Base-by-base conservation (phyloP, 768 basidiomycete species). In the Rhodotorula babjevae region DNA sequence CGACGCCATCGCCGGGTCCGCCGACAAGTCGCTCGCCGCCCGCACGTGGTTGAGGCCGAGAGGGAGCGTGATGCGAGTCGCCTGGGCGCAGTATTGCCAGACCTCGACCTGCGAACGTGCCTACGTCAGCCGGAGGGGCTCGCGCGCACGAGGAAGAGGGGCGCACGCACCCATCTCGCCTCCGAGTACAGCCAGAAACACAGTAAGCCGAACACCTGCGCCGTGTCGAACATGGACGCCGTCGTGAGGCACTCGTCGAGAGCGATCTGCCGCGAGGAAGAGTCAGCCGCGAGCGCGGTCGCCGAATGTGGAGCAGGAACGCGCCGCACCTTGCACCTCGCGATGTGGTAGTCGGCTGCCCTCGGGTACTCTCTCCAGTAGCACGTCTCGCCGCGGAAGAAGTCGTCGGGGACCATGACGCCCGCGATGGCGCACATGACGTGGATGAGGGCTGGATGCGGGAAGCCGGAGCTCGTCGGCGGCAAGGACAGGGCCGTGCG, bases 41-140 rank as follows among this genome's bases (percentile, higher is more conserved):
- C 73, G 70, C 15, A 78, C 55, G 63, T 78, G 76, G 44, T 78
- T 76, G 0, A 78, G 60, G 7, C 77, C 77, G 31, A 78, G 69
- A 0, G 76, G 76, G 11, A 69, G 73, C 14, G 62, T 31, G 29
- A 78, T 68, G 3, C 77, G 61, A 0, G 76, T 77, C 3, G 75
- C 69, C 25, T 73, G 61, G 0, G 71, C 73, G 60, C 63, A 68
- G 44, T 63, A 57, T 2, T 76, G 65, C 77, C 77, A 78, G 15
- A 78, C 58, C 56, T 78, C 75, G 47, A 73, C 77, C 46, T 47
- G 61, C 7, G n/a, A n/a, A n/a, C n/a, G n/a, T n/a, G n/a, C n/a
- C n/a, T n/a, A n/a, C n/a, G n/a, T n/a, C n/a, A n/a, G n/a, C n/a
- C n/a, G n/a, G n/a, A n/a, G n/a, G n/a, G n/a, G n/a, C n/a, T n/a